Base-by-base conservation (phyloP, 768 basidiomycete species). In the Auriscalpium microsporum region DNA sequence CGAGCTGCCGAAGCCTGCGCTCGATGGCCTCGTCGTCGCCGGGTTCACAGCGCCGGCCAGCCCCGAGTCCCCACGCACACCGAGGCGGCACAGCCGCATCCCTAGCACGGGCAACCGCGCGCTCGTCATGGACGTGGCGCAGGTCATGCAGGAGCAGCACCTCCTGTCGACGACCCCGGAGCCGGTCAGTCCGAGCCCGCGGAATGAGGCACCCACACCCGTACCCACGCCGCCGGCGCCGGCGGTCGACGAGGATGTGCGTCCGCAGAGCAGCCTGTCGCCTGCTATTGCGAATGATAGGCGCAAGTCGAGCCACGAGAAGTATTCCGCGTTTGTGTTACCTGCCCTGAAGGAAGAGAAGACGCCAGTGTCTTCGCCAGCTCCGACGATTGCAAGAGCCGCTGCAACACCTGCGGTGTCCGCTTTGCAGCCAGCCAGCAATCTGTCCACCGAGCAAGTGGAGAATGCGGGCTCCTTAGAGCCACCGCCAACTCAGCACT, bases 41-140 rank as follows among this genome's bases (percentile, higher is more conserved):
- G 76, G 75, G 33, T 65, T 77, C 58, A 60, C 68, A 33, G 53
- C 54, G 14, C 46, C 54, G n/a, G 34, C 36, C 8, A 9, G 46
- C 10, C 8, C 48, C 16, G n/a, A 38, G 6, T 28, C 40, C 17
- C 46, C 17, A 9, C 59, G 52, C 23, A 57, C 75, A 1, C 73
- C 78, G 6, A 63, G 69, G 4, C 76, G 74, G 51, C 79, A 78
- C 62, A 56, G 70, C 46, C 81, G 86, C 19, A 83, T 84, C 51
- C 80, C 86, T 5, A 87, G 80, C 62, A 79, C 85, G 6, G 85
- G 86, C 14, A 81, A 78, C 52, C 73, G 89, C 56, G 80, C 84
- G 17, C 80, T 82, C 13, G 86, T 82, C 21, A 90, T 90, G 88
- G 86, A 90, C 44, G 80, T 90, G 10, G 86, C 86, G 3, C 84